phyloP scores from a whole-genome alignment of 2,329 filamentous ascomycete genomes.

The Aspergillus nomiae region DNA sequence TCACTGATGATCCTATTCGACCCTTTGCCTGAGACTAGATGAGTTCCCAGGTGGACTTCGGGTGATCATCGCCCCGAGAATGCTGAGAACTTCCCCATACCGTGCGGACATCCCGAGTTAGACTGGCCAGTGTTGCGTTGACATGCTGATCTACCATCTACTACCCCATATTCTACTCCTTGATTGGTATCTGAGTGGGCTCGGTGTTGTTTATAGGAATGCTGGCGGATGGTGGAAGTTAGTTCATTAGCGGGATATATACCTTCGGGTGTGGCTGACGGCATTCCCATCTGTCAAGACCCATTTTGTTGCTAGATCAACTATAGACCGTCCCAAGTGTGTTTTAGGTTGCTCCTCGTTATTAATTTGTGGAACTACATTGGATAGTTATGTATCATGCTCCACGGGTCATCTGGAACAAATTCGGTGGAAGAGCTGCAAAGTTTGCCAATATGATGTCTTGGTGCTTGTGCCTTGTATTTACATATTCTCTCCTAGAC shows the following conservation, averaged over 20 bases:
- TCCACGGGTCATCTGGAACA: neutral
- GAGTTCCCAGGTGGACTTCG: slow-evolving; percentile 3
- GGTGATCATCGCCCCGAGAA: slow-evolving; percentile 18
- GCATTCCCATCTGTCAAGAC: neutral
- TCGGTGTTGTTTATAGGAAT: neutral
- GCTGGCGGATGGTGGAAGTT: neutral
- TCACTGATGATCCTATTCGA: neutral
- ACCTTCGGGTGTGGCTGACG: neutral
- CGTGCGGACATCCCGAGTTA: neutral
- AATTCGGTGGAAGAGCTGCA: too few species aligned
- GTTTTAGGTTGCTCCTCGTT: neutral
- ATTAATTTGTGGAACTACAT: neutral
- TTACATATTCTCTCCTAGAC: too few species aligned
- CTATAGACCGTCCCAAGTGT: neutral
- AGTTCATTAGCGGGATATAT: neutral
- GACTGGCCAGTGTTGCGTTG: neutral
- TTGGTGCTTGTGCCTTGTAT: too few species aligned
- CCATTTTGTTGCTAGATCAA: neutral
- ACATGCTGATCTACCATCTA: neutral
- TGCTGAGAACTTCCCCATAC: slow-evolving; percentile 12
- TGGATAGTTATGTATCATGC: neutral
- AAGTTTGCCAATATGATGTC: too few species aligned
- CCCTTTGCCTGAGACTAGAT: neutral
- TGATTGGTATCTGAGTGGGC: neutral
- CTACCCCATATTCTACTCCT: neutral